Evolutionary conservation across 495 filamentous ascomycete species (phyloP), one percentile per base, ranked within the genome.

Genomic region (Penicillium simplicissimum): DNA sequence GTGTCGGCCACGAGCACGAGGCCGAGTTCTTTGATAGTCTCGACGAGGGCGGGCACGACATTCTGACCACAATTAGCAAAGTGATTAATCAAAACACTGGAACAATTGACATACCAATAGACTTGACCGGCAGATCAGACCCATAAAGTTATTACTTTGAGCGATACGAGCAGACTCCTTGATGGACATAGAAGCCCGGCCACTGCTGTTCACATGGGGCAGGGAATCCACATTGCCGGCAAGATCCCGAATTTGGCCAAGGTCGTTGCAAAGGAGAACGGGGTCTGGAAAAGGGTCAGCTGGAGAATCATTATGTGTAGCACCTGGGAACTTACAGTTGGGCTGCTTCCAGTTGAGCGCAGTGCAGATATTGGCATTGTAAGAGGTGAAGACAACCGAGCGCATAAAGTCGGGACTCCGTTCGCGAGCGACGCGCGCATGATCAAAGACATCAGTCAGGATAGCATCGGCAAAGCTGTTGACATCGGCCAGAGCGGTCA

Each of bases 271-370:
- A 51, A 97, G 83, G 59, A 98, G 89, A 1, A 98, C 92, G 0
- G 95, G 96, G 68, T 96, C 88, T 91, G 57, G 23, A 45, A n/a
- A 53, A 35, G 6, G n/a, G 15, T 52, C 23, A 59, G 51, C 10
- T 10, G 8, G 17, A 15, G n/a, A 25, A 52, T n/a, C 8, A 31
- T 51, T 7, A 33, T 8, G 21, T n/a, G 28, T 8, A 25, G n/a
- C 2, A 35, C n/a, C n/a, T 45, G 51, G 21, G 34, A 28, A 74
- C 85, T 78, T 74, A 91, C 89, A 98, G 65, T 98, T 98, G 11
- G 95, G 95, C 72, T 98, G 95, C 74, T 98, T 98, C 96, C 96
- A 98, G 72, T 98, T 98, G 55, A 98, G 68, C 4, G 93, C 92
- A 37, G 90, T 93, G 73, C 95, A 98, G 33, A 98, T 85, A 65